Conservation (phyloP, 768 basidiomycete species). For the Phaffia tasmanica region DNA sequence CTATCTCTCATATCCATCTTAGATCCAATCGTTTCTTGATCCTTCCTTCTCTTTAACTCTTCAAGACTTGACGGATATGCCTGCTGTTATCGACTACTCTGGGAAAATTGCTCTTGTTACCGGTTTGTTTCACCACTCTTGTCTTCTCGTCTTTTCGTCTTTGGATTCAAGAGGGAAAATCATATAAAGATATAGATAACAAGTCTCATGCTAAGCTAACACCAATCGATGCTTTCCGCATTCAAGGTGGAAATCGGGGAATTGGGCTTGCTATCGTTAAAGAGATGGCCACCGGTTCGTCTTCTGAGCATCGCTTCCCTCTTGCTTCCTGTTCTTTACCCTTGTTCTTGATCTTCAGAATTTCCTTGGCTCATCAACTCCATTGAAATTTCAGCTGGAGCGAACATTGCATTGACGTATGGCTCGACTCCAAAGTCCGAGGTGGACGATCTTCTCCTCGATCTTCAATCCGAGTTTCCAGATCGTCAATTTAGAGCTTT, state of each 20-base stretch:
- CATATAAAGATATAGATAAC: neutral
- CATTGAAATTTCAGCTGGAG: slow-evolving; percentile 30
- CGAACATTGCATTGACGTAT: slow-evolving; percentile 34
- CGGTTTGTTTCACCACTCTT: slow-evolving; percentile 11
- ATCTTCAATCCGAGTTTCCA: slow-evolving; percentile 27
- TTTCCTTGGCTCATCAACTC: neutral
- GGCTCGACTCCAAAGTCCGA: slow-evolving; percentile 31
- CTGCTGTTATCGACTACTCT: slow-evolving; percentile 32
- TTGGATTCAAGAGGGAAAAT: neutral
- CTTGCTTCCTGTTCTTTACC: neutral
- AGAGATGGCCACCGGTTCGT: slow-evolving; percentile 32
- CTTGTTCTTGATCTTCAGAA: too few species aligned
- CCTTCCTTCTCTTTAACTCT: neutral
- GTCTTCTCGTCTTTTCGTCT: neutral
- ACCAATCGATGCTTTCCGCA: neutral
- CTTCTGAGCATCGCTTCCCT: too few species aligned
- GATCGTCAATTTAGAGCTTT: slow-evolving; percentile 33
- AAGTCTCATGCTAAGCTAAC: neutral
- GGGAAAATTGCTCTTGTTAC: slow-evolving; percentile 36
- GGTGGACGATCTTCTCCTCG: slow-evolving; percentile 28
- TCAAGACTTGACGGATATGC: slow-evolving; percentile 18
- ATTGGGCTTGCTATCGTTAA: slow-evolving; percentile 33
- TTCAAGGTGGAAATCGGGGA: slow-evolving; percentile 30
- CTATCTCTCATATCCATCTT: neutral
- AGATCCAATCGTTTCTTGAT: neutral